Evolutionary conservation across 169 alveolate genomes (phyloP), one percentile per base, ranked within the genome.

Genomic region (Cryptosporidium sp.): DNA sequence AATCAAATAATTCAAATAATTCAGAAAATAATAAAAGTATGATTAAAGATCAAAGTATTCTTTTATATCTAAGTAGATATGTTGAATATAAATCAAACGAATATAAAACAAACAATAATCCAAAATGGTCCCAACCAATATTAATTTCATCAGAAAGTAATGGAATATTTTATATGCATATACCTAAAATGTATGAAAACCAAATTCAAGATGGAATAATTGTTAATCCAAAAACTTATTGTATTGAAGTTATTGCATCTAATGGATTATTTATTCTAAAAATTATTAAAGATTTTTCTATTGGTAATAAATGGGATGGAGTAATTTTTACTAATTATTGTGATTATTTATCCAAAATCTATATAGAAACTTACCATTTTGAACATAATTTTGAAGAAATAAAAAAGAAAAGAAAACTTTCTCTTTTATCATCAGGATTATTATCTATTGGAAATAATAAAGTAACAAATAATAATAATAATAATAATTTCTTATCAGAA

Each of bases 51-150:
- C 89, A 80, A 48, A 61, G 70, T 26, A 80, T 80, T 16, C 45
- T 80, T 60, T 67, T 80, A 39, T 80, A 39, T 44, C 51, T 80
- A 9, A 61, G 80, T 31, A 48, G 75, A 44, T 14, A 23, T 1
- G 35, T 35, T 42, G 48, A 6, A 6, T 1, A 4, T 0, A 60
- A 75, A 31, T 48, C 12, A 26, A 23, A 1, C 14, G 48, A 6
- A 6, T 1, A 4, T 0, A 60, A 75, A 31, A 65, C 12, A 26
- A 23, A 1, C 14, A 45, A 80, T n/a, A 42, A 33, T 29, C 37
- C 51, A 39, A 61, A 67, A 21, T 80, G 89, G 89, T 80, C 89
- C 10, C 89, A 61, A n/a, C 89, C 89, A 39, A 65, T 80, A 42
- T 3, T 62, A 6, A 80, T 80, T 37, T 80, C 89, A 6, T 62